phyloP scores from a whole-genome alignment of 2,329 filamentous ascomycete genomes.

The Zopfia rhizophila region DNA sequence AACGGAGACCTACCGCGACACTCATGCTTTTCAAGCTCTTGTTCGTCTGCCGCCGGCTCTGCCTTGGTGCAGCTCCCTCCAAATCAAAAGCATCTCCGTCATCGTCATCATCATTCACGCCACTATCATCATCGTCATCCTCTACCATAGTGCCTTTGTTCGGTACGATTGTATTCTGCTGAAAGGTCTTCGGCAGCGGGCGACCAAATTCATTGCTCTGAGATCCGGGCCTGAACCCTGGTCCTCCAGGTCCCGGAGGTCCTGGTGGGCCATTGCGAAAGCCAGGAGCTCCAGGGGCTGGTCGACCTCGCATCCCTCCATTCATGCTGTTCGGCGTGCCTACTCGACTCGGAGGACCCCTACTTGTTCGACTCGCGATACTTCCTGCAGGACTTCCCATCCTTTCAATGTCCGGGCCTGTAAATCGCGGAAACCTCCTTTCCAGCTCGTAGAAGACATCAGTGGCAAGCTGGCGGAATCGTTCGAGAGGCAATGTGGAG shows the following conservation, averaged over 20 bases:
- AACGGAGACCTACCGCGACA: conserved; percentile 31
- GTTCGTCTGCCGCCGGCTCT: conserved; percentile 55
- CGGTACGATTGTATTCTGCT: conserved; percentile 94
- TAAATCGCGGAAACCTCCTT: conserved; percentile 85
- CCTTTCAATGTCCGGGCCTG: conserved; percentile 73
- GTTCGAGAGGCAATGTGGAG: conserved; percentile 83
- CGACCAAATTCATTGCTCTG: conserved; percentile 71
- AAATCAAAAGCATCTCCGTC: conserved; percentile 72
- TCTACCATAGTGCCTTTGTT: conserved; percentile 99
- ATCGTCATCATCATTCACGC: conserved; percentile 64
- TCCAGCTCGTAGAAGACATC: conserved; percentile 97
- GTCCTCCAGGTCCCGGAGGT: conserved; percentile 33
- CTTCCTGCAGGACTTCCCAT: conserved; percentile 71
- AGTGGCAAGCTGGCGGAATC: conserved; percentile 91
- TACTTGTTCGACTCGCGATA: conserved; percentile 64
- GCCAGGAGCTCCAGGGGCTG: conserved; percentile 40
- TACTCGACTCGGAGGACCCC: conserved; percentile 67
- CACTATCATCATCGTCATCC: conserved; percentile 80
- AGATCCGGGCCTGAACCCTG: conserved; percentile 38
- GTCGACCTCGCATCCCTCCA: conserved; percentile 50
- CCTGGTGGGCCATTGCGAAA: conserved; percentile 24
- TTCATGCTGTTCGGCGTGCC: conserved; percentile 67
- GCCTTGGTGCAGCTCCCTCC: conserved; percentile 55
- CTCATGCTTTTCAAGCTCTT: conserved; percentile 50
- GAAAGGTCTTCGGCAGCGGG: conserved; percentile 87